Conservation (phyloP, 78 protist genomes). For the Dictyostelium intermedium region DNA sequence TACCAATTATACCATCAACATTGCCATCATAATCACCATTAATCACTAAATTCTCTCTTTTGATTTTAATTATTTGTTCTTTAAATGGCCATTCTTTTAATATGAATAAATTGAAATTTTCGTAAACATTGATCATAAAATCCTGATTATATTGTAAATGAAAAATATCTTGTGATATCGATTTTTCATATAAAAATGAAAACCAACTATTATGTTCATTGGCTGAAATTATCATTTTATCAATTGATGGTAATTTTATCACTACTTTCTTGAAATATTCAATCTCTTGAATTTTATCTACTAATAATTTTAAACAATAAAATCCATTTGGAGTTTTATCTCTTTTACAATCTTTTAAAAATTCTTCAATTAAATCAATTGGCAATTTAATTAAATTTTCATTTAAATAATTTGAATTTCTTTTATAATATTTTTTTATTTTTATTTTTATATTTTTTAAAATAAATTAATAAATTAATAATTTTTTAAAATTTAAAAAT, state of each 20-base stretch:
- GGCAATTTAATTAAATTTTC: slow-evolving; percentile 7
- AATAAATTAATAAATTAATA: background rate
- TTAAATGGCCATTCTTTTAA: slow-evolving; percentile 30
- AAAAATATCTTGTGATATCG: slow-evolving; percentile 37
- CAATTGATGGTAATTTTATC: background rate
- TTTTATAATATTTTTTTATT: too few relatives aligned
- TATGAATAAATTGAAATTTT: background rate
- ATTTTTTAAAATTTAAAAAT: background rate
- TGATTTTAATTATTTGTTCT: slow-evolving; percentile 1
- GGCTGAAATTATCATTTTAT: background rate
- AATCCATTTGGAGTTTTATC: slow-evolving; percentile 57
- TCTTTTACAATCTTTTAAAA: background rate
- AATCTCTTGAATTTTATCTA: background rate
- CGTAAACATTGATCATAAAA: slow-evolving; percentile 31
- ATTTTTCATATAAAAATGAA: slow-evolving; percentile 46
- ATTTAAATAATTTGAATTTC: background rate
- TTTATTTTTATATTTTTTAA: too few relatives aligned
- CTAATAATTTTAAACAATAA: background rate
- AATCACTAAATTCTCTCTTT: background rate
- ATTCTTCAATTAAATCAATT: background rate
- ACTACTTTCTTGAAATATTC: background rate
- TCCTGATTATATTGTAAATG: background rate
- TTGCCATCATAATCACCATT: background rate
- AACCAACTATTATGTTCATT: slow-evolving; percentile 40
- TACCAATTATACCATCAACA: background rate